Evolutionary conservation across 371 early-diverging fungal genomes (phyloP), one percentile per base, ranked within the genome.

Genomic region (Blyttiomyces sp.): DNA sequence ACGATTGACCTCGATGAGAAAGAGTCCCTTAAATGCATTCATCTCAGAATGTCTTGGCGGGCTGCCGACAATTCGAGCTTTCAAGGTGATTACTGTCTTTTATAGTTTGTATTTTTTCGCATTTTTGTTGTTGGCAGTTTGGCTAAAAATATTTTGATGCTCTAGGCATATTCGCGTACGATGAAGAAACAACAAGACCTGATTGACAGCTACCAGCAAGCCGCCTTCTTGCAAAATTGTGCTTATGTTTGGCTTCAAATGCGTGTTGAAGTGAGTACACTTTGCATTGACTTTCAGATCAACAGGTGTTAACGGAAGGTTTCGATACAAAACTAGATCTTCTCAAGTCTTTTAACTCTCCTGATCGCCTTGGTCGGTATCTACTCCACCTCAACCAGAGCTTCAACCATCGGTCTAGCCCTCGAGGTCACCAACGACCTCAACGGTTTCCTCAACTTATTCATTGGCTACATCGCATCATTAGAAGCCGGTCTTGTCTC

Each of bases 1-100:
- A 23, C 63, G 72, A 44, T 67, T 36, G 31, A 69, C n/a, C 54
- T 76, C 34, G 21, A 70, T 11, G 21, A 33, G 30, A 1, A 33
- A 49, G 4, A 64, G 64, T 5, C 69, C 63, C 13, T 43, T 68
- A 11, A 59, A 27, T 3, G 50, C 60, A 6, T 43, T 43, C 60
- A 31, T 59, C 44, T 51, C 50, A 0, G 60, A 59, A 32, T 49
- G 36, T 39, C 21, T 59, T 33, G 57, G 53, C 23, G 68, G 68
- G 17, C 30, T 58, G 5, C 26, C 59, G 13, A 59, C 49, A 19
- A 55, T 68, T 26, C 39, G 68, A 2, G 62, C 63, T 9, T 68
- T 54, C 55, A 45, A 27, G 21, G 46, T 39, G n/a, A n/a, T n/a
- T n/a, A n/a, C n/a, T n/a, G n/a, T n/a, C n/a, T n/a, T n/a, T n/a